These are phyloP conservation scores for Xylariaceae sp. DNA, from an alignment of 2,329 filamentous ascomycete genomes.

Conservation along the genomic window DNA sequence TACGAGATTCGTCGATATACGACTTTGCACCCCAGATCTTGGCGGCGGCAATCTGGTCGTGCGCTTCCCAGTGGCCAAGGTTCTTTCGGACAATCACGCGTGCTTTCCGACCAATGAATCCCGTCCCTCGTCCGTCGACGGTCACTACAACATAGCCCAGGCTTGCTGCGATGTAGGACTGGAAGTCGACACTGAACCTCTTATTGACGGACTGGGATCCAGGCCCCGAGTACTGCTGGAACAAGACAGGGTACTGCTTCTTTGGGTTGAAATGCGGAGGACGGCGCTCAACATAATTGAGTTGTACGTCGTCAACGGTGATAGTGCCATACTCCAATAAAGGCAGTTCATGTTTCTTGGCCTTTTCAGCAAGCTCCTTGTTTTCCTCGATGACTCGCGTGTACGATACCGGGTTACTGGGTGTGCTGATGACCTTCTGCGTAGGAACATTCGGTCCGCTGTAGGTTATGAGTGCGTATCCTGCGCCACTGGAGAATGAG, in stretches of 20 bases:
- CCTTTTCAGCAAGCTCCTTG: constrained; percentile 60
- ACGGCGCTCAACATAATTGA: constrained; percentile 74
- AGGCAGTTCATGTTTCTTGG: constrained; percentile 75
- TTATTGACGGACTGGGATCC: constrained; percentile 87
- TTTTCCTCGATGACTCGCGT: constrained; percentile 78
- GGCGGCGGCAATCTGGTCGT: constrained; percentile 87
- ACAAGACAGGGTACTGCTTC: constrained; percentile 89
- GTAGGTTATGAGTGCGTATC: constrained; percentile 82
- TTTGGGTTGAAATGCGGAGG: constrained; percentile 82
- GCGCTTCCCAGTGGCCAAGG: constrained; percentile 78
- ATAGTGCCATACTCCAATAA: constrained; percentile 78
- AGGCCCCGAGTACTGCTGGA: constrained; percentile 91
- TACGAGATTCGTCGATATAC: constrained; percentile 76
- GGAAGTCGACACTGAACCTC: constrained; percentile 79
- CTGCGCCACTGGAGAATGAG: constrained; percentile 78
- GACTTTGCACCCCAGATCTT: constrained; percentile 75
- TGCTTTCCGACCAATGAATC: constrained; percentile 79
- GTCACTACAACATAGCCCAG: constrained; percentile 94
- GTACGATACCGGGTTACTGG: constrained; percentile 60
- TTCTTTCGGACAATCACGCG: constrained; percentile 79
- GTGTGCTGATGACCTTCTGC: constrained; percentile 86
- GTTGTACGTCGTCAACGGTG: constrained; percentile 71
- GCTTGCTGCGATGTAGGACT: constrained; percentile 78
- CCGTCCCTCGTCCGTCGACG: constrained; percentile 89
- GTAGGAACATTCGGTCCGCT: constrained; percentile 80